These are phyloP conservation scores for Marasmius oreades DNA, from an alignment of 1,284 basidiomycete genomes.

Conservation along the genomic window DNA sequence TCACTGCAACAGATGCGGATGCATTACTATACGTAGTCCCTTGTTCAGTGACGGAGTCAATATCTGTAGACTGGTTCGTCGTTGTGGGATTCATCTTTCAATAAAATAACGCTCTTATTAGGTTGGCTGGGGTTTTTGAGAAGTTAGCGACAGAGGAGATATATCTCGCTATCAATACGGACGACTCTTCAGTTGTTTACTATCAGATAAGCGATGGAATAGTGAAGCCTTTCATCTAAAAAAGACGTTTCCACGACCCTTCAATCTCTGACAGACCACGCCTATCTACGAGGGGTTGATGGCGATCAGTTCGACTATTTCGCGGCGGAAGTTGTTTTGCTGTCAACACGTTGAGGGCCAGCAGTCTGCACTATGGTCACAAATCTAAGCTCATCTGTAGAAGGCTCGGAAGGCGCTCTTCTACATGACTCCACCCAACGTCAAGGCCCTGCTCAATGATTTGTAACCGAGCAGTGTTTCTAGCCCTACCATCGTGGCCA, in stretches of 20 bases:
- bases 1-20: conserved; percentile 35
- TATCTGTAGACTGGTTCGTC: conserved; percentile 45
- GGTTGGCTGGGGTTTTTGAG: conserved; percentile 56
- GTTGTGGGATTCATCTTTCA: not conserved
- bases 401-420: too few relatives aligned
- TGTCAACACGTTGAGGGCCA: too few relatives aligned
- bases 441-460: too few relatives aligned
- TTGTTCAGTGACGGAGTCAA: conserved; percentile 60
- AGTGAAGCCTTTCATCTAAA: conserved; percentile 62
- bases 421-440: too few relatives aligned
- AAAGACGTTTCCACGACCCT: not conserved
- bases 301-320: too few relatives aligned
- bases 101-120: conserved; percentile 20
- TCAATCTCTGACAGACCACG: too few relatives aligned
- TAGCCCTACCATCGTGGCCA: too few relatives aligned
- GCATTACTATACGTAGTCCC: conserved; percentile 54
- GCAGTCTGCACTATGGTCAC: too few relatives aligned
- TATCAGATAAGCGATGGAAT: conserved; percentile 76
- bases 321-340: too few relatives aligned
- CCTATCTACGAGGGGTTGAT: too few relatives aligned
- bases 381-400: too few relatives aligned
- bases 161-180: conserved; percentile 67
- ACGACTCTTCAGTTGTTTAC: conserved; percentile 79
- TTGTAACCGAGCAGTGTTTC: too few relatives aligned
- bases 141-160: conserved; percentile 47